These are phyloP conservation scores for Podila minutissima DNA, from an alignment of 192 early-diverging fungal species.

Conservation along the genomic window DNA sequence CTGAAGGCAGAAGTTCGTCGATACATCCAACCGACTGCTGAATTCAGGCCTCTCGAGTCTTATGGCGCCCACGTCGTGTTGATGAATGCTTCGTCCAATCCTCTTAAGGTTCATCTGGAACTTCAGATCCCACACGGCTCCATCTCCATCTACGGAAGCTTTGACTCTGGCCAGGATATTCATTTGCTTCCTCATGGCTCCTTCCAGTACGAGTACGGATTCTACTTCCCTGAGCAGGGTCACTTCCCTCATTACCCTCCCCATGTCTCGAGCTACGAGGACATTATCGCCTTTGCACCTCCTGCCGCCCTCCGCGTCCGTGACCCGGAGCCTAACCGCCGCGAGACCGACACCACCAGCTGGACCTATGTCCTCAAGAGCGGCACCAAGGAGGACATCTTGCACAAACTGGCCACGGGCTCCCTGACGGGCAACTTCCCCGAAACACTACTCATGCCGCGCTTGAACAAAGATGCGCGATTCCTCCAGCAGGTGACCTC, in stretches of 20 bases:
- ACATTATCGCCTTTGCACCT: slow-evolving; percentile 28
- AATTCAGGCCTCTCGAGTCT: slow-evolving; percentile 38
- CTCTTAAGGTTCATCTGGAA: slow-evolving; percentile 44
- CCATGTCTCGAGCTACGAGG: slow-evolving; percentile 36
- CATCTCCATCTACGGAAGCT: slow-evolving; percentile 37
- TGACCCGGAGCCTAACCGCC: slow-evolving; percentile 13
- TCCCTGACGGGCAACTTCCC: slow-evolving; percentile 20
- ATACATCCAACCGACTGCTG: slow-evolving; percentile 23
- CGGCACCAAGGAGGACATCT: slow-evolving; percentile 20
- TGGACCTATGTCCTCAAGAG: slow-evolving; percentile 33
- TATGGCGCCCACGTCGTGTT: slow-evolving; percentile 41
- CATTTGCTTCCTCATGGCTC: slow-evolving; percentile 11
- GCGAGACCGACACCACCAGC: slow-evolving; percentile 10
- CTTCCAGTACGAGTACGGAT: slow-evolving; percentile 50
- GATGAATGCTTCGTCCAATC: slow-evolving; percentile 50
- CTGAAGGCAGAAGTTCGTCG: slow-evolving; percentile 15
- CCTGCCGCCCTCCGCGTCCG: slow-evolving; percentile 25
- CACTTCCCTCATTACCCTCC: slow-evolving; percentile 51
- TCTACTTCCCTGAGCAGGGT: slow-evolving; percentile 61
- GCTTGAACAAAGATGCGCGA: slow-evolving; percentile 18
- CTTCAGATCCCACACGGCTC: slow-evolving; percentile 58
- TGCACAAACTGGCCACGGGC: slow-evolving; percentile 16
- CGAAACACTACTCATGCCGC: slow-evolving; percentile 13
- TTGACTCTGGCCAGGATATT: slow-evolving; percentile 35
- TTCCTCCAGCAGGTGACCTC: slow-evolving; percentile 38